These are phyloP conservation scores for Globisporangium iwayamae DNA, from an alignment of 352 stramenopile genomes.

Conservation along the genomic window DNA sequence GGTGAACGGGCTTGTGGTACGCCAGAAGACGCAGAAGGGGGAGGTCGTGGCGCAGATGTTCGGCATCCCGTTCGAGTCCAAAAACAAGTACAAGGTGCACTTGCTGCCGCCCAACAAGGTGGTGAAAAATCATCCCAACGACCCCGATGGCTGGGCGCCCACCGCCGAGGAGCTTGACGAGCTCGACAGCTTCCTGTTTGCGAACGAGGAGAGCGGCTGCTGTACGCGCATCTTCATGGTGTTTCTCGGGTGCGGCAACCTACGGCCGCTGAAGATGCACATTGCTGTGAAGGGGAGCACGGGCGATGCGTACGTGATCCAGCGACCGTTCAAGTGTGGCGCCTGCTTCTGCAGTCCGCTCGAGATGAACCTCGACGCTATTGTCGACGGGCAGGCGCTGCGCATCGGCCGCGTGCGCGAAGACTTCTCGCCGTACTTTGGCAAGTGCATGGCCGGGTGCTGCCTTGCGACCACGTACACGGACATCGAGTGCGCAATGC, in stretches of 20 bases:
- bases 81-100: constrained; percentile 60
- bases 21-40: constrained; percentile 44
- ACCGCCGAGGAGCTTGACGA: constrained; percentile 37
- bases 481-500: constrained; percentile 47
- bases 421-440: constrained; percentile 53
- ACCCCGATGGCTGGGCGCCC: constrained; percentile 44
- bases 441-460: constrained; percentile 32
- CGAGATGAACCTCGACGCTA: constrained; percentile 38
- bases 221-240: constrained; percentile 29
- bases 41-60: constrained; percentile 50
- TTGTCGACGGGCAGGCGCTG: constrained; percentile 17
- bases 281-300: constrained; percentile 32
- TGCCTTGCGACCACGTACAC: constrained; percentile 64
- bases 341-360: constrained; percentile 35
- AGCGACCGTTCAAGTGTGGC: constrained; percentile 34
- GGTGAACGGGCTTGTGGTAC: constrained; percentile 41
- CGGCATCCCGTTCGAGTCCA: constrained; percentile 46
- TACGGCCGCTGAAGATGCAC: constrained; percentile 46
- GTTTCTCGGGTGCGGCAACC: constrained; percentile 31
- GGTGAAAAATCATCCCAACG: constrained; percentile 44
- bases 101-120: constrained; percentile 41
- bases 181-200: constrained; percentile 47
- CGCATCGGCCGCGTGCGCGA: constrained; percentile 47
- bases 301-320: constrained; percentile 47
- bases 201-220: constrained; percentile 38